Conservation (phyloP, 2,329 filamentous ascomycete species). For the Diaporthe helianthi region DNA sequence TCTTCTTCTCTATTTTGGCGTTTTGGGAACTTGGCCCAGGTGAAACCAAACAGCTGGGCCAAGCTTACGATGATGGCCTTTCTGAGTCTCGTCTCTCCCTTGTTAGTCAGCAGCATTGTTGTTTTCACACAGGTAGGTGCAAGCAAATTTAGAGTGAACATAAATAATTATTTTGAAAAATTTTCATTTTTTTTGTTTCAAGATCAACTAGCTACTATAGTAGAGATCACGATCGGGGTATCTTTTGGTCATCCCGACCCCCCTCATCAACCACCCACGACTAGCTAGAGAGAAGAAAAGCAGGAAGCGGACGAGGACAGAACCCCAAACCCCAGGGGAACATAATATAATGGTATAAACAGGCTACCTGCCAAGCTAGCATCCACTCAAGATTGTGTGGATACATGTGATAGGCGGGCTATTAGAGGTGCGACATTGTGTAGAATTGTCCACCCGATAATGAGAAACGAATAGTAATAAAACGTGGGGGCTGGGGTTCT, state of each 20-base stretch:
- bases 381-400: constrained; percentile 13
- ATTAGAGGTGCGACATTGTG: constrained; percentile 23
- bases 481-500: constrained; percentile 13
- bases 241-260: constrained; percentile 9
- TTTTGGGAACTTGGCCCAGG: background rate
- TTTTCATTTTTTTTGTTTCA: background rate
- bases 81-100: too few species aligned
- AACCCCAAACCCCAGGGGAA: constrained; percentile 35
- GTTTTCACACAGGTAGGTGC: background rate
- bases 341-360: constrained; percentile 41
- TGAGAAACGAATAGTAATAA: constrained; percentile 29
- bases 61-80: too few species aligned
- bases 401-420: constrained; percentile 32
- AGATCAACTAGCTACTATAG: constrained; percentile 21
- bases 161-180: background rate
- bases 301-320: constrained; percentile 25
- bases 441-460: constrained; percentile 18
- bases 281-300: background rate
- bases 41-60: background rate
- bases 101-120: too few species aligned
- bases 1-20: background rate
- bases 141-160: too few species aligned
- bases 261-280: background rate
- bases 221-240: constrained; percentile 25
- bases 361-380: constrained; percentile 37